Percentiles rank a stretch among this genome's conserved stretches.
These are phyloP conservation scores for Chenopodium suecicum DNA, from an alignment of 148 eudicot species.

Conservation along the genomic window DNA sequence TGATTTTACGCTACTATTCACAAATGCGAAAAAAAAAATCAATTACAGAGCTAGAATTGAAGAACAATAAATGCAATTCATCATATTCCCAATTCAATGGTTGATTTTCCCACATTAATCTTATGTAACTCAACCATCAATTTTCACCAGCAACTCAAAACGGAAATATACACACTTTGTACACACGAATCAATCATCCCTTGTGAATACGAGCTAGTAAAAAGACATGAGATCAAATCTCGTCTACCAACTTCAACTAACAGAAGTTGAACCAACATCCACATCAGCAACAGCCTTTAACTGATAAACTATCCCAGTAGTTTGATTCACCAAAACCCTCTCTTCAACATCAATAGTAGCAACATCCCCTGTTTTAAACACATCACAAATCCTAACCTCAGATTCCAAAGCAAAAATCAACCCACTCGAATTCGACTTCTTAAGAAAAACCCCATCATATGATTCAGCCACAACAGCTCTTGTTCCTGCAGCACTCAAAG, in stretches of 20 bases:
- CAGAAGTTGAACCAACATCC: background rate
- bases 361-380: conserved; percentile 9
- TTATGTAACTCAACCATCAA: background rate
- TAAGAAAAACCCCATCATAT: background rate
- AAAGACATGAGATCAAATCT: too few species aligned
- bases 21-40: too few species aligned
- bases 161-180: background rate
- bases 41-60: background rate
- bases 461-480: conserved; percentile 12
- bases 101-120: background rate
- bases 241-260: background rate
- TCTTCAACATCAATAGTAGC: background rate
- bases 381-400: background rate
- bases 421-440: background rate
- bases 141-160: background rate
- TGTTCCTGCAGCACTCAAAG: background rate
- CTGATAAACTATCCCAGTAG: background rate
- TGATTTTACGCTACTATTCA: too few species aligned
- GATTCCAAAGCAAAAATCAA: background rate
- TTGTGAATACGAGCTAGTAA: too few species aligned
- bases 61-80: background rate
- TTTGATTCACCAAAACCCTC: background rate
- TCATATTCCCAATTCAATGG: background rate
- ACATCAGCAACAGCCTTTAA: background rate
- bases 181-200: background rate